Evolutionary conservation across 148 eudicot genomes (phyloP).

Genomic region (Amaranthus cruentus): DNA sequence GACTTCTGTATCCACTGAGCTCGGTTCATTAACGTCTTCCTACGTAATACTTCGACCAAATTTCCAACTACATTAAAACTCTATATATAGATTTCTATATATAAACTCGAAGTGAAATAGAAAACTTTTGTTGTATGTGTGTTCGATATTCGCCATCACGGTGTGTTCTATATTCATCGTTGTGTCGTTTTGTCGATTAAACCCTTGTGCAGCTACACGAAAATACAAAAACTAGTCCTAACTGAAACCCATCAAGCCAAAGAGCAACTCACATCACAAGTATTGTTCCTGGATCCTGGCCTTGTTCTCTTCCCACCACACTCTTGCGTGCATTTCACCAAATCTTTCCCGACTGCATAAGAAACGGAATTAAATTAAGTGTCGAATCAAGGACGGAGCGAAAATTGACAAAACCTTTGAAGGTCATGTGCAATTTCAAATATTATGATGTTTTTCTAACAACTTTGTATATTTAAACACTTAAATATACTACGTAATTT

Average conservation of each 20-base stretch:
- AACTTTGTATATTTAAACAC: too few species aligned
- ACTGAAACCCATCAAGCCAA: constrained; percentile 3
- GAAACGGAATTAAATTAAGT: not conserved
- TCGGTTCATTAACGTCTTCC: constrained; percentile 3
- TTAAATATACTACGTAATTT: too few species aligned
- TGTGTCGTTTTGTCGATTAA: constrained; percentile 1
- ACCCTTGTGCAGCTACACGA: constrained; percentile 7
- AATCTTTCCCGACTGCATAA: constrained; percentile 87
- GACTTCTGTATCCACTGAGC: constrained; percentile 15
- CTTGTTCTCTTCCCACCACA: constrained; percentile 92
- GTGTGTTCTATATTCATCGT: not conserved
- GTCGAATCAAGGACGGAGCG: too few species aligned
- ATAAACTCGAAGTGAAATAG: constrained; percentile 6
- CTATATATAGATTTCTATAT: constrained; percentile 18
- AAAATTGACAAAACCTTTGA: too few species aligned
- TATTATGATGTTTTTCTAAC: too few species aligned
- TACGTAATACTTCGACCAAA: constrained; percentile 16
- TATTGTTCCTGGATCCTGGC: constrained; percentile 88
- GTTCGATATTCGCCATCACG: constrained; percentile 20
- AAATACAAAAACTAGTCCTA: constrained; percentile 1
- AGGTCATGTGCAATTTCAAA: too few species aligned
- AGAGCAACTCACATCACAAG: constrained; percentile 39
- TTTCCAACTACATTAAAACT: not conserved
- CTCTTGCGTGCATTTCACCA: constrained; percentile 76
- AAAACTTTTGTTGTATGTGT: constrained; percentile 21